Conservation (phyloP, 495 filamentous ascomycete species). For the Trichoderma orchidacearum region DNA sequence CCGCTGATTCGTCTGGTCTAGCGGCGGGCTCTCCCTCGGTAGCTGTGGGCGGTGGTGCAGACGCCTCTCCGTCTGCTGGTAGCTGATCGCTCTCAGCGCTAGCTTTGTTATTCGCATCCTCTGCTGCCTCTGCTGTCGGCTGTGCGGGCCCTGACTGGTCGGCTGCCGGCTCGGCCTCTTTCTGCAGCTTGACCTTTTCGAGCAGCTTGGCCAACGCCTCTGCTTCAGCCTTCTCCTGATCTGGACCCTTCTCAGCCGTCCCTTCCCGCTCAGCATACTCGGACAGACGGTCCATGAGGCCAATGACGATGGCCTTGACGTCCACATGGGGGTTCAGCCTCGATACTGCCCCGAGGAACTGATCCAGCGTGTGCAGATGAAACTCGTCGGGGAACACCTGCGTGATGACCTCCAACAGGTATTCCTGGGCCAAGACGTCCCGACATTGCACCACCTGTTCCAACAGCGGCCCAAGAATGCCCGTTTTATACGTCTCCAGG, state of each 20-base stretch:
- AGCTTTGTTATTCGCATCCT: slow-evolving; percentile 18
- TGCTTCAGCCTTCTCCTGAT: slow-evolving; percentile 63
- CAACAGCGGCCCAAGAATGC: slow-evolving; percentile 75
- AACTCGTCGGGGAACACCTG: slow-evolving; percentile 99
- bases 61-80: slow-evolving; percentile 12
- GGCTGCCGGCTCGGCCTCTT: slow-evolving; percentile 23
- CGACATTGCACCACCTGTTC: slow-evolving; percentile 97
- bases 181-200: slow-evolving; percentile 61
- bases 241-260: slow-evolving; percentile 55
- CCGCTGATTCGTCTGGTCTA: slow-evolving; percentile 20
- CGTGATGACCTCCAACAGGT: slow-evolving; percentile 92
- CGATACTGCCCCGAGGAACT: slow-evolving; percentile 82
- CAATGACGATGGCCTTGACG: slow-evolving; percentile 95
- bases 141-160: slow-evolving; percentile 6
- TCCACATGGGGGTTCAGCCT: slow-evolving; percentile 91
- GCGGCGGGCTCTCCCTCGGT: slow-evolving; percentile 7
- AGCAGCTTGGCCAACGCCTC: slow-evolving; percentile 66
- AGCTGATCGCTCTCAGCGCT: slow-evolving; percentile 12
- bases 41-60: slow-evolving; percentile 9
- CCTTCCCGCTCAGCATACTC: slow-evolving; percentile 82
- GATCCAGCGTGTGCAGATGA: slow-evolving; percentile 89
- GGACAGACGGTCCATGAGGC: slow-evolving; percentile 90
- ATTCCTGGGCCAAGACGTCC: slow-evolving; percentile 94
- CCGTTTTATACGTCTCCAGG: slow-evolving; percentile 80
- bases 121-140: slow-evolving; percentile 1